Conservation (phyloP, 2,329 filamentous ascomycete genomes). For the Phyllosticta capitalensis region DNA sequence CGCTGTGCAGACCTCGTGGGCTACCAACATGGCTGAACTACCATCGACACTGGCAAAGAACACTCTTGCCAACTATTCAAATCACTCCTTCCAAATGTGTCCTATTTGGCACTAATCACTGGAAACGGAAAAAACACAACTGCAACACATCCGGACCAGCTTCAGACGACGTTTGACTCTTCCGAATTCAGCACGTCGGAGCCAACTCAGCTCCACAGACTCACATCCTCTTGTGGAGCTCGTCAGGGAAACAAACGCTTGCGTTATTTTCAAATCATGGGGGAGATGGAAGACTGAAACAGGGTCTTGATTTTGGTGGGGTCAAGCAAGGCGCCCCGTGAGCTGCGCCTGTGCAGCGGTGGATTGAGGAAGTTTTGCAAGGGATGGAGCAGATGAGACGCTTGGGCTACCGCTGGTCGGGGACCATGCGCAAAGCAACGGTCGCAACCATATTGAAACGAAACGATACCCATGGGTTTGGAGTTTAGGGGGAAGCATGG, state of each 20-base stretch:
- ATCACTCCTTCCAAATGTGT: not conserved
- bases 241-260: not conserved
- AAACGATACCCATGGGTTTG: not conserved
- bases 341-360: not conserved
- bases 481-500: not conserved
- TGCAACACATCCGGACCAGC: not conserved
- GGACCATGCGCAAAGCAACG: not conserved
- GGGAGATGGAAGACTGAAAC: not conserved
- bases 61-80: not conserved
- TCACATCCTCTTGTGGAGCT: not conserved
- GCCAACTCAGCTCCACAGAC: not conserved
- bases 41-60: not conserved
- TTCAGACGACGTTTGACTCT: not conserved
- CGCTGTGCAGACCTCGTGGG: slow-evolving; percentile 32
- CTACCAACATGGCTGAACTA: slow-evolving; percentile 25
- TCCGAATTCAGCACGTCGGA: not conserved
- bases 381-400: not conserved
- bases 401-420: not conserved
- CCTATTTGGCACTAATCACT: not conserved
- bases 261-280: not conserved
- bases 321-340: not conserved
- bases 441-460: not conserved
- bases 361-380: not conserved
- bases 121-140: not conserved
- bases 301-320: not conserved